phyloP scores from a whole-genome alignment of 2,329 filamentous ascomycete species.

The Trichophyton schoenleinii region DNA sequence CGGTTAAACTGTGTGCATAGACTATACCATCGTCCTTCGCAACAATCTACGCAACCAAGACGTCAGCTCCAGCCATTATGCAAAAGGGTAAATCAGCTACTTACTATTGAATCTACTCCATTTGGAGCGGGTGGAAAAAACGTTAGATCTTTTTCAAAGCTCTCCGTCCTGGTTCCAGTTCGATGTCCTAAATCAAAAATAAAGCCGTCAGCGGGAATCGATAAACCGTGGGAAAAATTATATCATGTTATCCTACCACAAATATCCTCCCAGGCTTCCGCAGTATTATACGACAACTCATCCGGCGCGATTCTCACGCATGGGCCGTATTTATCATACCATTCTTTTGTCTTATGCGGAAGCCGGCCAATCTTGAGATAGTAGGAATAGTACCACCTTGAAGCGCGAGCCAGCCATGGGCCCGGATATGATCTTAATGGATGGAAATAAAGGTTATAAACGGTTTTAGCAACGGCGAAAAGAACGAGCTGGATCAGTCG shows the following conservation, averaged over 20 bases:
- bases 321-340: slow-evolving; percentile 21
- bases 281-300: slow-evolving; percentile 10
- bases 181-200: background rate
- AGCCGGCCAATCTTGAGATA: slow-evolving; percentile 10
- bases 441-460: slow-evolving; percentile 23
- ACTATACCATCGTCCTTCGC: background rate
- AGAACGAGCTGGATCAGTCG: background rate
- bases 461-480: background rate
- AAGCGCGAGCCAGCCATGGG: slow-evolving; percentile 16
- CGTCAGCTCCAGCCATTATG: background rate
- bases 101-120: background rate
- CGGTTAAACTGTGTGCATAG: background rate
- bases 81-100: background rate
- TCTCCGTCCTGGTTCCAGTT: background rate
- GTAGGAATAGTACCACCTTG: slow-evolving; percentile 16
- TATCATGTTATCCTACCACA: background rate
- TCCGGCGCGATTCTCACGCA: slow-evolving; percentile 22
- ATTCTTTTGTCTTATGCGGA: slow-evolving; percentile 4
- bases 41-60: background rate
- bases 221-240: background rate
- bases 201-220: background rate
- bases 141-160: background rate
- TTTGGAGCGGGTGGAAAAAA: background rate
- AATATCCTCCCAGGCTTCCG: background rate
- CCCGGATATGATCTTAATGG: slow-evolving; percentile 21